These are phyloP conservation scores for Hyaloscypha variabilis DNA, from an alignment of 495 filamentous ascomycete genomes.

Conservation along the genomic window DNA sequence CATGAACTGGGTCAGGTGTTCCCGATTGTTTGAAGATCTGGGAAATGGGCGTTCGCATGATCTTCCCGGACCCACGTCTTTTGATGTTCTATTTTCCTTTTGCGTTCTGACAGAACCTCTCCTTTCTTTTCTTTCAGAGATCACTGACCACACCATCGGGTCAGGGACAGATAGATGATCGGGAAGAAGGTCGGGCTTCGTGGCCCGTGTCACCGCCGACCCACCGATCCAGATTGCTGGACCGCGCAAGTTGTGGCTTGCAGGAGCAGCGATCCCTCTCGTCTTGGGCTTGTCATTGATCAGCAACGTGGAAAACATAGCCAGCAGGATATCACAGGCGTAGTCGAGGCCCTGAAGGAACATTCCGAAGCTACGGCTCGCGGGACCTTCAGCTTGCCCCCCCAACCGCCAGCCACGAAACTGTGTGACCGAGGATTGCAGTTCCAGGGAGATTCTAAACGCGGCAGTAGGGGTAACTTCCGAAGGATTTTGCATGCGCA, in stretches of 20 bases:
- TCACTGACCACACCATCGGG: too few species aligned
- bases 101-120: not conserved
- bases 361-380: not conserved
- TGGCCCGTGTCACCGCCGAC: too few species aligned
- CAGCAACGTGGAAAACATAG: not conserved
- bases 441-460: not conserved
- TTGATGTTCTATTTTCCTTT: too few species aligned
- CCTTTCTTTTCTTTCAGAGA: not conserved
- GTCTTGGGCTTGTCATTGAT: not conserved
- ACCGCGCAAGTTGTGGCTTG: not conserved
- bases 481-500: not conserved
- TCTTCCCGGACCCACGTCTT: not conserved
- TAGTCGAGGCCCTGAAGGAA: not conserved
- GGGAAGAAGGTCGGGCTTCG: not conserved
- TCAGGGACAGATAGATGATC: not conserved
- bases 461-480: not conserved
- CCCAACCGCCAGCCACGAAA: too few species aligned
- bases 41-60: not conserved
- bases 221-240: not conserved
- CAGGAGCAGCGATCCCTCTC: not conserved
- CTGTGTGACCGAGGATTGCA: too few species aligned
- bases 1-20: not conserved
- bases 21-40: not conserved
- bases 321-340: not conserved
- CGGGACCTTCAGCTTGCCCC: not conserved